Conservation (phyloP, 768 basidiomycete genomes). For the Amanita phalloides region DNA sequence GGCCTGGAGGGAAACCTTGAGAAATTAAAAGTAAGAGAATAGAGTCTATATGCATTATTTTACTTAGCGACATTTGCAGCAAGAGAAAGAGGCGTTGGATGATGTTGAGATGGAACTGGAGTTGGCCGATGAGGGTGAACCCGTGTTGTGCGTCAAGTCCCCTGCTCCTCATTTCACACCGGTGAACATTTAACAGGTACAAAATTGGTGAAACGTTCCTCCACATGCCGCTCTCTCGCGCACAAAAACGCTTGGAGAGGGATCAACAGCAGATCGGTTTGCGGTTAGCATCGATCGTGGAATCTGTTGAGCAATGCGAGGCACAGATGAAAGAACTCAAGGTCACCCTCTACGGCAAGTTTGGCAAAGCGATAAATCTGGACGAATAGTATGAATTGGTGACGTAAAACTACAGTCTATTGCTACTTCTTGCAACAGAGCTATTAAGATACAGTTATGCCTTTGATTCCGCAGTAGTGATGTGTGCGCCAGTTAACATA, state of each 20-base stretch:
- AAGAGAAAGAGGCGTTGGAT: constrained; percentile 91
- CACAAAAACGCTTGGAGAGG: constrained; percentile 58
- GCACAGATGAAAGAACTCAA: constrained; percentile 75
- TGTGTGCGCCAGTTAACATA: constrained; percentile 1
- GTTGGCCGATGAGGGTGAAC: constrained; percentile 76
- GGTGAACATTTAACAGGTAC: constrained; percentile 42
- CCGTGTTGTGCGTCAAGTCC: constrained; percentile 48
- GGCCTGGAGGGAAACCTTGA: constrained; percentile 64
- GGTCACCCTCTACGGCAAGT: constrained; percentile 76
- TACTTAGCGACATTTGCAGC: constrained; percentile 31
- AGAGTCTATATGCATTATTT: background rate
- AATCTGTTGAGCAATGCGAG: constrained; percentile 54
- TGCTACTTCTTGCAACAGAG: background rate
- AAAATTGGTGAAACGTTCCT: constrained; percentile 85
- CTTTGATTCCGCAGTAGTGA: background rate
- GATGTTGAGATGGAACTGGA: constrained; percentile 84
- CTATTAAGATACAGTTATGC: background rate
- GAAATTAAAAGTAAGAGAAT: constrained; percentile 49
- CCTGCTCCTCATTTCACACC: background rate
- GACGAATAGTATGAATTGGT: constrained; percentile 44
- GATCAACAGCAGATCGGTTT: constrained; percentile 52
- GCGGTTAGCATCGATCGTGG: constrained; percentile 40
- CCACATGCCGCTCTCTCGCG: constrained; percentile 60
- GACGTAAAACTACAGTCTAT: background rate
- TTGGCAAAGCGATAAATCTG: constrained; percentile 87